phyloP scores from a whole-genome alignment of 129 eudicot genomes.

The Lonicera japonica region DNA sequence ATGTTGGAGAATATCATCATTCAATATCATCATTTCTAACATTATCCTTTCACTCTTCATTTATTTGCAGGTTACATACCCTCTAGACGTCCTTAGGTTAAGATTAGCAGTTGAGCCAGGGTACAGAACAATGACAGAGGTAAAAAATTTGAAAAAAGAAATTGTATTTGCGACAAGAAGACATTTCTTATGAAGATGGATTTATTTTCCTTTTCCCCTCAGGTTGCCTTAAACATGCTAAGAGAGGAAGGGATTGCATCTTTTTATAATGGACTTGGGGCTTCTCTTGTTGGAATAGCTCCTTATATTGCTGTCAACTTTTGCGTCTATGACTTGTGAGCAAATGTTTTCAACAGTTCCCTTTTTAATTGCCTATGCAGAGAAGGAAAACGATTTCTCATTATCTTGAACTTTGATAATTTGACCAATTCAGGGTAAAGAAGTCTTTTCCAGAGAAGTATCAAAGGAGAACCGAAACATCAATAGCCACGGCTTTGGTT shows the following conservation, averaged over 20 bases:
- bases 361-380: background rate
- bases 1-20: too few relatives aligned
- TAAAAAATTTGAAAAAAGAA: conserved; percentile 28
- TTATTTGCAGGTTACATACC: conserved; percentile 69
- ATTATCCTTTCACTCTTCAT: conserved; percentile 12
- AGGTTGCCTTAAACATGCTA: conserved; percentile 76
- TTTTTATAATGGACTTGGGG: conserved; percentile 78
- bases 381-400: too few relatives aligned
- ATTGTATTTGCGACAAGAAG: background rate
- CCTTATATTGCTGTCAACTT: conserved; percentile 98
- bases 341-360: conserved; percentile 16
- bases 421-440: conserved; percentile 49
- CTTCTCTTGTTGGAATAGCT: conserved; percentile 90
- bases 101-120: conserved; percentile 97
- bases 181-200: conserved; percentile 5
- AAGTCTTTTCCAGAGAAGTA: conserved; percentile 93
- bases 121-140: conserved; percentile 73
- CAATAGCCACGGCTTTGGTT: conserved; percentile 64
- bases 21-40: too few relatives aligned
- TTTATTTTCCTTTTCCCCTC: conserved; percentile 19
- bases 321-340: conserved; percentile 96
- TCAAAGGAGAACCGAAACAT: conserved; percentile 67
- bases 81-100: conserved; percentile 80
- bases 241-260: conserved; percentile 90
- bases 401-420: too few relatives aligned